Evolutionary conservation across 106 monocot genomes (phyloP), one percentile per base, ranked within the genome.

Genomic region (Acorus calamus): DNA sequence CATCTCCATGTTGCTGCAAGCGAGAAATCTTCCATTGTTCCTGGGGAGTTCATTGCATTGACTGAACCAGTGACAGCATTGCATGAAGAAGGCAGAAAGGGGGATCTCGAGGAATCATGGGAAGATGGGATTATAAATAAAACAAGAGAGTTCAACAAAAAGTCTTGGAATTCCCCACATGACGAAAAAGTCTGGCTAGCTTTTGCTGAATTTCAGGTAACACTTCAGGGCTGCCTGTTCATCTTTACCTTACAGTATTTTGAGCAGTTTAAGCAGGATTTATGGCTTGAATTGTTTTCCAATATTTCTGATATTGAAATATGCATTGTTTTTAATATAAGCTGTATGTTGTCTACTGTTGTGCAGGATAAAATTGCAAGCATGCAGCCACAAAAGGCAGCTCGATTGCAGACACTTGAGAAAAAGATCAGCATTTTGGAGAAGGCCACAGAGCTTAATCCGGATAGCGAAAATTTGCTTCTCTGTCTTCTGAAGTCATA

Each of bases 201-300:
- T 9, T 94, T 90, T 76, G 86, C 94, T 64, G 82, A 82, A 54
- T 94, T 90, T 84, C 94, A 94, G 94, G 94, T 94, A 86, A 57
- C 57, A 4, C 46, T 2, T 44, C 7, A 2, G 59, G 28, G 43
- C 4, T 8, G 7, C 11, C 5, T n/a, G 46, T 45, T 6, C n/a
- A 47, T 7, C 11, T 60, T 60, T 42, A 6, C 4, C 28, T 7
- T 42, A 3, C 44, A 44, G 0, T 14, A 60, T 8, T 8, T 6
- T 42, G 7, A 44, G n/a, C 2, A 44, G 6, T 4, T 62, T 46
- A 62, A 6, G 4, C 2, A 51, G 7, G 5, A 46, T 45, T 44
- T 46, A 5, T 41, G 46, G 56, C 12, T 56, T 56, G 12, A n/a
- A 5, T 56, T 56, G 56, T 12, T 47, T 47, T 6, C 2, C 53